Evolutionary conservation across 1,284 basidiomycete species (phyloP).

Genomic region (Chalciporus sp.): DNA sequence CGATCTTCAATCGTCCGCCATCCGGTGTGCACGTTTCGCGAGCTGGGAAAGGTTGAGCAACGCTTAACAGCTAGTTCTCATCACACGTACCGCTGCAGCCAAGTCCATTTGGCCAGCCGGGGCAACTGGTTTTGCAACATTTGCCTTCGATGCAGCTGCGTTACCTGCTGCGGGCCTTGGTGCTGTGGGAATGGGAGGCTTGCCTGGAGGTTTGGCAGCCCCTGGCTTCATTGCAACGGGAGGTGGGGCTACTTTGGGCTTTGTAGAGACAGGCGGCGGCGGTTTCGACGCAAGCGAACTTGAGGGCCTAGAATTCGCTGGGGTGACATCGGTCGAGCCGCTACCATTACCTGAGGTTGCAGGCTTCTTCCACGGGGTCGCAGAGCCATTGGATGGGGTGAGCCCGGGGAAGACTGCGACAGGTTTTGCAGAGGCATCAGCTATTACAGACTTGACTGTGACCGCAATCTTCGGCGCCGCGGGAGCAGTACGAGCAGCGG

Average conservation of each 20-base stretch:
- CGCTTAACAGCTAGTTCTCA: background rate
- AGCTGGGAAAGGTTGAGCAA: constrained; percentile 44
- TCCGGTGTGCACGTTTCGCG: constrained; percentile 69
- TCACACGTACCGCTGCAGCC: constrained; percentile 68
- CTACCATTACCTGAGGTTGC: constrained; percentile 35
- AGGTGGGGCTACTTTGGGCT: constrained; percentile 57
- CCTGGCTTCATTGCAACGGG: constrained; percentile 57
- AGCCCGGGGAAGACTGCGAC: constrained; percentile 76
- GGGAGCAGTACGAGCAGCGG: constrained; percentile 37
- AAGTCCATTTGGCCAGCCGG: constrained; percentile 76
- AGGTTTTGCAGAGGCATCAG: constrained; percentile 65
- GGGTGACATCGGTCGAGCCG: constrained; percentile 43
- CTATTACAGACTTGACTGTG: constrained; percentile 47
- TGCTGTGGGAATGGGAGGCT: constrained; percentile 62
- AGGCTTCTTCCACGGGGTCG: constrained; percentile 74
- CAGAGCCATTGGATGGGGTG: constrained; percentile 62
- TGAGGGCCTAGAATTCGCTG: constrained; percentile 56
- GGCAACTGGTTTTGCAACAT: constrained; percentile 41
- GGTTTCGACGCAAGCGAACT: constrained; percentile 51
- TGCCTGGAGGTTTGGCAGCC: constrained; percentile 47
- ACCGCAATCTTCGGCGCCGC: constrained; percentile 40
- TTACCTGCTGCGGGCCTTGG: constrained; percentile 51
- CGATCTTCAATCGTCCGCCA: constrained; percentile 45
- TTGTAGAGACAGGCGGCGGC: constrained; percentile 50
- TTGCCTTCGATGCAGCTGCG: constrained; percentile 47